These are phyloP conservation scores for Vickermania spadyakhi DNA, from an alignment of 208 protist genomes.

Conservation along the genomic window DNA sequence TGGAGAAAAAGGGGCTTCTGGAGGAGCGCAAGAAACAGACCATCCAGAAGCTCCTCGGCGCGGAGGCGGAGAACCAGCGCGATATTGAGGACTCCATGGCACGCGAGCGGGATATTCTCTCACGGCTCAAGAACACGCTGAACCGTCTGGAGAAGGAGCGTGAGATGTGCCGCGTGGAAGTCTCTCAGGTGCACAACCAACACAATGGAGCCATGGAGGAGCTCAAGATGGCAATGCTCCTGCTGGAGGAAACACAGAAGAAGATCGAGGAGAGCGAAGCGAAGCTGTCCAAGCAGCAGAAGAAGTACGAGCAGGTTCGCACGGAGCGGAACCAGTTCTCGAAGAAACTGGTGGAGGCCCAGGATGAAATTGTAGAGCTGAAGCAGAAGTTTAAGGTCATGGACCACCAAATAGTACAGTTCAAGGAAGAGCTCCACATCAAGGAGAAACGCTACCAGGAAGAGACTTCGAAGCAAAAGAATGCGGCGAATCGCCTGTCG, in stretches of 20 bases:
- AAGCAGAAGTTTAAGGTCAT: conserved; percentile 96
- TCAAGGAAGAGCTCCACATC: conserved; percentile 94
- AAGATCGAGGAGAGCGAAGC: conserved; percentile 90
- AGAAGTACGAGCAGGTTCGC: conserved; percentile 91
- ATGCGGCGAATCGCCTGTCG: conserved; percentile 49
- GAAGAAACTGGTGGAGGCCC: conserved; percentile 95
- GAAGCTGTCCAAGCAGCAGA: conserved; percentile 65
- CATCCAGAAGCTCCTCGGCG: conserved; percentile 45
- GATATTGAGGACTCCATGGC: conserved; percentile 86
- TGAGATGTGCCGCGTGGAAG: conserved; percentile 80
- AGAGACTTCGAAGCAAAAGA: conserved; percentile 43
- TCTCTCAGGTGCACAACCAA: conserved; percentile 79
- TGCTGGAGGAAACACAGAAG: conserved; percentile 93
- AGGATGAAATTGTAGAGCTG: conserved; percentile 96
- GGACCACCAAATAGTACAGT: conserved; percentile 92
- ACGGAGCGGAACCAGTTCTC: conserved; percentile 96
- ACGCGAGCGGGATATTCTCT: conserved; percentile 53
- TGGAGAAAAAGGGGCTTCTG: conserved; percentile 57
- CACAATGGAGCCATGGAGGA: conserved; percentile 86
- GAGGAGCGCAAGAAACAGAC: conserved; percentile 52
- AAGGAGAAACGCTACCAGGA: conserved; percentile 64
- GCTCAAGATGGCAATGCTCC: conserved; percentile 82
- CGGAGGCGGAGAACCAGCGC: conserved; percentile 52
- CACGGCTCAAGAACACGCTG: conserved; percentile 38
- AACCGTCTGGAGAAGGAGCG: conserved; percentile 88